Evolutionary conservation across 495 filamentous ascomycete species (phyloP), one percentile per base, ranked within the genome.

Genomic region (Penicillium robsamsonii): DNA sequence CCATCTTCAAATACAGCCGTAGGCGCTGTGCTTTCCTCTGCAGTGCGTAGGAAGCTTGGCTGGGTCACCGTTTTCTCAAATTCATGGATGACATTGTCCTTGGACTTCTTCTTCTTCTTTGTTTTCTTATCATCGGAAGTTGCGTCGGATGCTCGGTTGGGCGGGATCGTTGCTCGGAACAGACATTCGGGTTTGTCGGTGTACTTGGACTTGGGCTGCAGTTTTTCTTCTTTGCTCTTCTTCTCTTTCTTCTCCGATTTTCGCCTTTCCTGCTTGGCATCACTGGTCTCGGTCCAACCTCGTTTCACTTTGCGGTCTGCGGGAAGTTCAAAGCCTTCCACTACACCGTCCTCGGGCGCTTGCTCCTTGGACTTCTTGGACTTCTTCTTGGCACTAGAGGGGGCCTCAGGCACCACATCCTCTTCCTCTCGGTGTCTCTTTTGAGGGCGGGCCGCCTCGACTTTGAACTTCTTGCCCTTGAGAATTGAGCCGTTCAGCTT

Each of bases 401-500:
- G 56, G n/a, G 42, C 17, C 24, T 58, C 58, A 4, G 45, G 22
- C 3, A 50, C 50, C 10, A 13, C 47, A 17, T 61, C 50, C 13
- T 71, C 77, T 27, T 76, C 74, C 56, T 66, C 67, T 47, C 72
- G 58, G 45, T 66, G 72, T 65, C 61, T 64, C 69, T 79, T 85
- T 46, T 79, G 72, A 1, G 88, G 84, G 15, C 81, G 82, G 17
- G 94, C 93, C 17, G 84, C 80, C 60, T 96, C 89, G 33, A 98
- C 81, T 44, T 84, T 82, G 56, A 97, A 83, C 69, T 96, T 97
- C 41, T 81, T 78, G 31, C 94, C 94, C 55, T 87, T 95, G 24
- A 97, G 73, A 13, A 91, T 86, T 5, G 87, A 82, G 9, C 92
- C 93, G 75, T 96, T 88, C n/a, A 97, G 79, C 67, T 95, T 97